phyloP scores from a whole-genome alignment of 352 stramenopile species.

The Thraustotheca clavata region DNA sequence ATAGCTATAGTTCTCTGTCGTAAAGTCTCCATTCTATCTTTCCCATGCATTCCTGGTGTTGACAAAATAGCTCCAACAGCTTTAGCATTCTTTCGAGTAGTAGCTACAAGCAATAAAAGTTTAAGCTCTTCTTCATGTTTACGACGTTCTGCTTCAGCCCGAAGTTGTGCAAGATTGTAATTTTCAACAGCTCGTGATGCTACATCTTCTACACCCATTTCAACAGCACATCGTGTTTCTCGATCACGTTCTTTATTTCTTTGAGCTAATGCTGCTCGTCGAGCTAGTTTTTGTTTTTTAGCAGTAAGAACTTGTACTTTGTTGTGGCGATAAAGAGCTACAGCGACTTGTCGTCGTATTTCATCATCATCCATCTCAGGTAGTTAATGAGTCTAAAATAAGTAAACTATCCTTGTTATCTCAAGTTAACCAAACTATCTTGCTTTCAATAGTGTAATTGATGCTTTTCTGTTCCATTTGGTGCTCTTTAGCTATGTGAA shows the following conservation, averaged over 20 bases:
- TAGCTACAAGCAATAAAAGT: background rate
- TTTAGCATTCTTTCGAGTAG: conserved; percentile 4
- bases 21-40: background rate
- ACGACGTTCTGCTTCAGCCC: background rate
- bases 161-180: background rate
- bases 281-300: background rate
- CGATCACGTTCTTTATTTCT: background rate
- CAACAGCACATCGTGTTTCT: background rate
- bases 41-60: background rate
- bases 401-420: too few relatives aligned
- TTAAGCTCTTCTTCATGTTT: conserved; percentile 10
- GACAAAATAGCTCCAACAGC: background rate
- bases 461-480: too few relatives aligned
- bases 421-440: too few relatives aligned
- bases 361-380: conserved; percentile 3
- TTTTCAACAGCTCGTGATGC: background rate
- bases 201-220: conserved; percentile 11
- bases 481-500: too few relatives aligned
- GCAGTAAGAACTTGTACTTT: background rate
- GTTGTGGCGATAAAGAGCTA: background rate
- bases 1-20: background rate
- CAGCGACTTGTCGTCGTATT: background rate
- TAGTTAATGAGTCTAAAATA: too few relatives aligned
- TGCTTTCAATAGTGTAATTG: too few relatives aligned
- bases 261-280: background rate